phyloP scores from a whole-genome alignment of 768 basidiomycete species.

The Trametes cinnabarina region DNA sequence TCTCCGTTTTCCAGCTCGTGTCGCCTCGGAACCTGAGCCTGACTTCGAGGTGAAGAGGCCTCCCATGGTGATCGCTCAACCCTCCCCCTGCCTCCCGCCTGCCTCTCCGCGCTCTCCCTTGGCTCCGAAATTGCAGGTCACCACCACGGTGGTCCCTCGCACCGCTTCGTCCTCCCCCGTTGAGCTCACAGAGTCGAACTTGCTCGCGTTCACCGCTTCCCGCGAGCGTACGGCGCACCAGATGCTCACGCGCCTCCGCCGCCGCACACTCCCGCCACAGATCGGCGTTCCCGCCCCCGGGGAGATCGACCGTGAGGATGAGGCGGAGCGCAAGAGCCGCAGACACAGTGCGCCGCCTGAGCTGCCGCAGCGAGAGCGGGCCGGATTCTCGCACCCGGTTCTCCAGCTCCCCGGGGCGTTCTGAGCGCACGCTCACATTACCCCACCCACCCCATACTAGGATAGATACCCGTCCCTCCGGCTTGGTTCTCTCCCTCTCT shows the following conservation, averaged over 20 bases:
- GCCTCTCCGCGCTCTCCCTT: conserved; percentile 37
- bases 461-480: neutral
- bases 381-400: conserved; percentile 58
- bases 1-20: conserved; percentile 28
- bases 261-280: conserved; percentile 48
- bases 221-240: conserved; percentile 57
- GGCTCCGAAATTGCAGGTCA: conserved; percentile 45
- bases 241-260: conserved; percentile 64
- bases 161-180: conserved; percentile 41
- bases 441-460: neutral
- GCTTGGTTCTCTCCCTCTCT: neutral
- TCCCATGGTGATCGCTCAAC: conserved; percentile 23
- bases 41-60: conserved; percentile 3
- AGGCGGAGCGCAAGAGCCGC: conserved; percentile 35
- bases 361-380: conserved; percentile 46
- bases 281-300: conserved; percentile 14
- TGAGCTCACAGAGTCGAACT: conserved; percentile 52
- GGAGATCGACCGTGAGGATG: conserved; percentile 34
- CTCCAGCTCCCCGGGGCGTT: conserved; percentile 60
- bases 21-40: conserved; percentile 11
- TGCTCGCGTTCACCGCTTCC: conserved; percentile 46
- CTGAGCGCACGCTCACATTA: conserved; percentile 33
- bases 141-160: conserved; percentile 48
- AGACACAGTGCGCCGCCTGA: conserved; percentile 67
- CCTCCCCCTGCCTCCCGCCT: conserved; percentile 31